A percentile compares a stretch with the other conserved stretches of the same genome.
Conservation (phyloP, 805 yeast genomes). For the Zygotorulaspora danielsina region DNA sequence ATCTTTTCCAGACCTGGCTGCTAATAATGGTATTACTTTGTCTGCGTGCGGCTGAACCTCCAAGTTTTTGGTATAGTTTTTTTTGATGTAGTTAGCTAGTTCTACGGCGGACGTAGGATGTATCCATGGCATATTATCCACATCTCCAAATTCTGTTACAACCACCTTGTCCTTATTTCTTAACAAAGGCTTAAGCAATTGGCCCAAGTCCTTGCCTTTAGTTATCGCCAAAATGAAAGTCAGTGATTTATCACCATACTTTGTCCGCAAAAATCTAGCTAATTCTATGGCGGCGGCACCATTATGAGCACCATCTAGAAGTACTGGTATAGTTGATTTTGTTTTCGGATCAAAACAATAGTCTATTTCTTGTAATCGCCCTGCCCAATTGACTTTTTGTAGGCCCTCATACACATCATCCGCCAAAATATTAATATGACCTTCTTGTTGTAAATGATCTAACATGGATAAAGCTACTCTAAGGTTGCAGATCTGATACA, state of each 20-base stretch:
- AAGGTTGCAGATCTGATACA: constrained; percentile 67
- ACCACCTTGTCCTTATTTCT: constrained; percentile 51
- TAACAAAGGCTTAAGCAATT: constrained; percentile 50
- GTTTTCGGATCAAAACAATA: constrained; percentile 25
- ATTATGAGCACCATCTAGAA: constrained; percentile 94
- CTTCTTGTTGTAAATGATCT: constrained; percentile 33
- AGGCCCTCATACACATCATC: constrained; percentile 50
- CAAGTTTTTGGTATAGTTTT: constrained; percentile 33
- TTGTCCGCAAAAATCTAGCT: constrained; percentile 45
- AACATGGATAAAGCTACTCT: constrained; percentile 60
- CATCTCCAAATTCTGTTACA: constrained; percentile 59
- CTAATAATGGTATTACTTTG: constrained; percentile 29
- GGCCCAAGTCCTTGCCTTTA: constrained; percentile 57
- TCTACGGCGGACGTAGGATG: constrained; percentile 39
- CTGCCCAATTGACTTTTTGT: constrained; percentile 69
- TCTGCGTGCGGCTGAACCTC: constrained; percentile 24
- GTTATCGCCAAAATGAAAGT: constrained; percentile 72
- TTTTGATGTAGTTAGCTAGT: constrained; percentile 20
- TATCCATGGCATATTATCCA: constrained; percentile 96
- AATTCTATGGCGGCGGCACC: constrained; percentile 77
- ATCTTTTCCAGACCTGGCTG: constrained; percentile 6
- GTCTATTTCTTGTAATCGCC: constrained; percentile 60
- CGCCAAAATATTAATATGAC: constrained; percentile 31
- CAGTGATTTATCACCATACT: constrained; percentile 26
- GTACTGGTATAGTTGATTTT: constrained; percentile 25